These are phyloP conservation scores for Ophiostoma quercus DNA, from an alignment of 2,329 filamentous ascomycete genomes.

Conservation along the genomic window DNA sequence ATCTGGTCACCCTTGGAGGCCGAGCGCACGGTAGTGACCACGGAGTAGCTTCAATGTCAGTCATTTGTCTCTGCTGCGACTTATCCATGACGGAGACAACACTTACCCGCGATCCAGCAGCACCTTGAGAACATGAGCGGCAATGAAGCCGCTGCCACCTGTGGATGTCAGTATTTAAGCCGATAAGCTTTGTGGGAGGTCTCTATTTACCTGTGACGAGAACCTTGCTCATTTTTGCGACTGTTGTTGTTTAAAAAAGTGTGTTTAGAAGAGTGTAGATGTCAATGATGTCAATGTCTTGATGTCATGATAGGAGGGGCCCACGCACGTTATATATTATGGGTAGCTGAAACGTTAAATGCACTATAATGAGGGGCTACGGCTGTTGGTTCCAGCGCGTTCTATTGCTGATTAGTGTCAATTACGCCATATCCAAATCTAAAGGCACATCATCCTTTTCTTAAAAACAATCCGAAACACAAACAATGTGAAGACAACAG, in stretches of 20 bases:
- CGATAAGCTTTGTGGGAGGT: not conserved
- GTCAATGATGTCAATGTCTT: not conserved
- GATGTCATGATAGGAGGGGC: not conserved
- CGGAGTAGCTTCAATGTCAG: not conserved
- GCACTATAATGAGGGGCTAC: not conserved
- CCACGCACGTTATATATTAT: not conserved
- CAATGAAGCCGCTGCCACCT: slow-evolving; percentile 51
- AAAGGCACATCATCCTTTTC: not conserved
- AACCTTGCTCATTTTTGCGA: slow-evolving; percentile 41
- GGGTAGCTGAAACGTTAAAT: not conserved
- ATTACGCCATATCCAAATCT: not conserved
- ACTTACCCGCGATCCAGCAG: slow-evolving; percentile 41
- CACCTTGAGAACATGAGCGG: slow-evolving; percentile 50
- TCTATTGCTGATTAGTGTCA: not conserved
- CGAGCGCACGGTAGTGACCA: slow-evolving; percentile 17
- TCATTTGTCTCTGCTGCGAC: not conserved
- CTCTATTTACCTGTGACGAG: slow-evolving; percentile 42
- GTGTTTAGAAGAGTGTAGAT: not conserved
- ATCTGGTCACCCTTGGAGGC: slow-evolving; percentile 16
- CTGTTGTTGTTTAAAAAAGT: not conserved
- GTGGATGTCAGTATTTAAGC: not conserved
- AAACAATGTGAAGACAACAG: too few relatives aligned
- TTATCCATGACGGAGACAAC: not conserved
- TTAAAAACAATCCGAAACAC: not conserved
- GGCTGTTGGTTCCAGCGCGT: not conserved